Base-by-base conservation (phyloP, 768 basidiomycete genomes). In the Lanmaoa pseudosensibilis region DNA sequence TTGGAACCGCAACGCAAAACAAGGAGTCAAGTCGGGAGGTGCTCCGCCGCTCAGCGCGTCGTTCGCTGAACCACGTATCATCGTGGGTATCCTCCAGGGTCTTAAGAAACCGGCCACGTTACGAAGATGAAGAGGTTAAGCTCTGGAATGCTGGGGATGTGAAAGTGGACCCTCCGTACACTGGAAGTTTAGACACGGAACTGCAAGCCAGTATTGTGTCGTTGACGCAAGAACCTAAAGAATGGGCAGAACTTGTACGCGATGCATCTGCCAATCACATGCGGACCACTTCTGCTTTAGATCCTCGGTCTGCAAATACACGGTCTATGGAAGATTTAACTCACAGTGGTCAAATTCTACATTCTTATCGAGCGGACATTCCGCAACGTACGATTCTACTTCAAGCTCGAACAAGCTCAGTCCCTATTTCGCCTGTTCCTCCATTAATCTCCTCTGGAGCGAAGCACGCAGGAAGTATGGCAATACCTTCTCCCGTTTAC, bases 401-500 rank as follows among this genome's bases (percentile, higher is more conserved):
- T 18, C 61, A 52, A 34, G 41, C 52, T 30, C 52, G 37, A 45
- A 50, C 47, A 9, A 48, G 41, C 21, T 23, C 44, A 0, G 18
- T n/a, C 5, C 34, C 45, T 23, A n/a, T 39, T 38, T 47, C 50
- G 5, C 49, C 59, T 25, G 1, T 19, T 19, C 25, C 48, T 52
- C 46, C 53, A 10, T 41, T 53, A n/a, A 32, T 25, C 18, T 32
- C 43, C 8, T 18, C 46, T 21, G 43, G 40, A 38, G 33, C 23
- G 32, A 50, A 51, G 13, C 16, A 27, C 10, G 23, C 34, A 1
- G 55, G 38, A 44, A 52, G 50, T 10, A 44, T 46, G 34, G 43
- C 30, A 21, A 34, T 23, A 19, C 19, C 73, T 47, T 80, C 80
- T 15, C 80, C 82, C 4, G 62, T 81, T 8, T 80, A 80, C 55